These are phyloP conservation scores for Ophiostoma pallidulum DNA, from an alignment of 2,329 filamentous ascomycete genomes.

Conservation along the genomic window DNA sequence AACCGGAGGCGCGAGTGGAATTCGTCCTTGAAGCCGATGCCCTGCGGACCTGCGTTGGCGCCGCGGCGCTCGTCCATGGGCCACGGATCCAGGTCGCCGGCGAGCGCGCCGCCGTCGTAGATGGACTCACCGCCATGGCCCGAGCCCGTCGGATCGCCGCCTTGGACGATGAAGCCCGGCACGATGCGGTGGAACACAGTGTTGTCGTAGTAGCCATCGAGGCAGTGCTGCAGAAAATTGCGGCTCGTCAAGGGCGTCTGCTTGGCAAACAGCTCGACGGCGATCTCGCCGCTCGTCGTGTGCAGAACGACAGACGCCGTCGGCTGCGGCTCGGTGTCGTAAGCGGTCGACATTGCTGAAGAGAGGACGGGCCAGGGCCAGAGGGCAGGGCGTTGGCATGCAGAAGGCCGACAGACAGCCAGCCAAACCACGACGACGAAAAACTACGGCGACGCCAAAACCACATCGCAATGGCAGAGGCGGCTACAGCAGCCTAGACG, in stretches of 20 bases:
- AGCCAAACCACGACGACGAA: too few species aligned
- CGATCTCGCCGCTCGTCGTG: slow-evolving; percentile 81
- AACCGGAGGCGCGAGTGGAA: slow-evolving; percentile 88
- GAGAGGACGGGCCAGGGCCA: background rate
- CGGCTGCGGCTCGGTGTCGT: slow-evolving; percentile 90
- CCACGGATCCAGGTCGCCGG: slow-evolving; percentile 63
- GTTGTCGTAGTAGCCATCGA: slow-evolving; percentile 90
- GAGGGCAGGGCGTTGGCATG: too few species aligned
- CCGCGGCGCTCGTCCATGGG: slow-evolving; percentile 57
- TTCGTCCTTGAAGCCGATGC: slow-evolving; percentile 67
- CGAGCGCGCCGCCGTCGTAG: slow-evolving; percentile 72
- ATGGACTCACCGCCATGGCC: slow-evolving; percentile 88
- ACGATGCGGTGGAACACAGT: slow-evolving; percentile 92
- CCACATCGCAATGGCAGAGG: too few species aligned
- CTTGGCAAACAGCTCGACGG: slow-evolving; percentile 88
- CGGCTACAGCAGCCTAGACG: background rate
- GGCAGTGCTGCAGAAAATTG: slow-evolving; percentile 90
- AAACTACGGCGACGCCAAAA: too few species aligned
- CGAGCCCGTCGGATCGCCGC: slow-evolving; percentile 87
- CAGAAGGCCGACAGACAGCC: too few species aligned
- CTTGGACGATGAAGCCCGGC: slow-evolving; percentile 86
- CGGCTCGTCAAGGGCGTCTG: slow-evolving; percentile 85
- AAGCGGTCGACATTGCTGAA: slow-evolving; percentile 67
- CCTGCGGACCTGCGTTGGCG: slow-evolving; percentile 48
- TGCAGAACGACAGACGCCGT: slow-evolving; percentile 86